A percentile compares a stretch with the other conserved stretches of the same genome.
Conservation (phyloP, 2,329 filamentous ascomycete genomes). For the Coccinonectria pachysandricola region DNA sequence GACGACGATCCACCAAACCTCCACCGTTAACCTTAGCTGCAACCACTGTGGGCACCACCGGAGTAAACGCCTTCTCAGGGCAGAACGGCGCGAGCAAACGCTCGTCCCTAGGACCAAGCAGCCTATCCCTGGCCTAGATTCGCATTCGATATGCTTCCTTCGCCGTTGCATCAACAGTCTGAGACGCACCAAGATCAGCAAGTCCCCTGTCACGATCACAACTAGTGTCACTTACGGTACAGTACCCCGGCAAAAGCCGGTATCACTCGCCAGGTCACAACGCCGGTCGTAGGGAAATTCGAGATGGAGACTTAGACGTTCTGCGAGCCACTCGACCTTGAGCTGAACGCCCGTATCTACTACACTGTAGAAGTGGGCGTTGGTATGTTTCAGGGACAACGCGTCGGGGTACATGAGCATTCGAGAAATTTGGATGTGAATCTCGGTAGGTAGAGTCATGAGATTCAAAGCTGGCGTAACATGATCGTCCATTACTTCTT, state of each 20-base stretch:
- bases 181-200: neutral
- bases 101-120: constrained; percentile 44
- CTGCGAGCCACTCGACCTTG: constrained; percentile 60
- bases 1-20: constrained; percentile 39
- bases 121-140: constrained; percentile 44
- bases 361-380: constrained; percentile 50
- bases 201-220: too few species aligned
- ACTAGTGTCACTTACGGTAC: constrained; percentile 43
- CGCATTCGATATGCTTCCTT: constrained; percentile 51
- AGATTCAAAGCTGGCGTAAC: too few species aligned
- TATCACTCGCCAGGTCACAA: constrained; percentile 49
- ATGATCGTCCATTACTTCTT: too few species aligned
- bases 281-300: constrained; percentile 51
- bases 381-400: constrained; percentile 58
- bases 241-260: constrained; percentile 49
- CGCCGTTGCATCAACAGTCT: constrained; percentile 42
- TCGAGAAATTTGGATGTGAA: constrained; percentile 52
- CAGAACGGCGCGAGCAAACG: constrained; percentile 34
- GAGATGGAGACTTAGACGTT: constrained; percentile 51
- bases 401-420: constrained; percentile 61
- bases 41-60: constrained; percentile 38
- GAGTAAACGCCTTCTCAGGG: constrained; percentile 34
- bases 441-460: constrained; percentile 49
- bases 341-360: constrained; percentile 56
- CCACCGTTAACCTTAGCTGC: constrained; percentile 32